Base-by-base conservation (phyloP, 495 filamentous ascomycete genomes). In the Penicillium parvum region DNA sequence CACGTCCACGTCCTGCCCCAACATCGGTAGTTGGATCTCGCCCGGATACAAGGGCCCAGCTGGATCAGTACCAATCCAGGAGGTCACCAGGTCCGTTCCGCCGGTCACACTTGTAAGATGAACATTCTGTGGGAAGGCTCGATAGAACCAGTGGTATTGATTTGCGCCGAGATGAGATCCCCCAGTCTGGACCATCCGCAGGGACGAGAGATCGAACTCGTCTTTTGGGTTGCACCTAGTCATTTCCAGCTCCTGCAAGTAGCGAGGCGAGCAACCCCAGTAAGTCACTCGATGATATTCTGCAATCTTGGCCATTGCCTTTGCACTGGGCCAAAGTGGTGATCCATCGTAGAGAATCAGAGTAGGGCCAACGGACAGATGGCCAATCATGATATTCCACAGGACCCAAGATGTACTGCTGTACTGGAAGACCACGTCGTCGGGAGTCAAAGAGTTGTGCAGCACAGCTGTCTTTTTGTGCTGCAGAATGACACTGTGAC, bases 371-470 rank as follows among this genome's bases (percentile, higher is more conserved):
- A 72, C 74, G 4, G 84, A 79, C 1, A 90, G 75, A 5, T 71
- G 70, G 16, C 83, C 82, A 17, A 62, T 49, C 5, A 82, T 57
- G 14, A 84, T 66, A 32, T 53, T 52, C 82, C 84, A 88, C 81
- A 90, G 88, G 77, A 88, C 86, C 85, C 81, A 88, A 3, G 86
- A 88, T 26, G 78, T 82, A 9, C 84, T 90, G 1, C 70, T 76
- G 46, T 73, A 78, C 60, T 84, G 73, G 58, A 69, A 53, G 3
- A 69, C 63, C 11, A 83, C 72, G 28, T 52, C 72, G 4, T 72
- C 58, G 0, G 70, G 43, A 1, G 57, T 61, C 7, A 72, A 38
- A 11, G 78, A 75, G 26, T 78, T 66, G 58, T 86, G 83, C 5
- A 86, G 61, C 5, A 64, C 60, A 14, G 63, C 61, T 55, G 86